Conservation (phyloP, 306 rosid species). For the Cicer chorassanicum region DNA sequence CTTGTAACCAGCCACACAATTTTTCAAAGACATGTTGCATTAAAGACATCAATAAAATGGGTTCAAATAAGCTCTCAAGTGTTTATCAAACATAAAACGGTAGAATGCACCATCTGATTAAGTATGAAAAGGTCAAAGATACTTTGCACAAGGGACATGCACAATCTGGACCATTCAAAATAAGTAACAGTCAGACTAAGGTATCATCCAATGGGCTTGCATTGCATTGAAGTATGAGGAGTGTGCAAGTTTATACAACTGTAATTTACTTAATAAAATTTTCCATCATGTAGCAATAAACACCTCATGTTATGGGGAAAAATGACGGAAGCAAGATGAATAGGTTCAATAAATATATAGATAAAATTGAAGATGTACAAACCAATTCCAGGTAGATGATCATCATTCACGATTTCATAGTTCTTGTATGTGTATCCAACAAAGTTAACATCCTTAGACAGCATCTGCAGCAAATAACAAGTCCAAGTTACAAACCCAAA, state of each 20-base stretch:
- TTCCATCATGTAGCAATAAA: too few species aligned
- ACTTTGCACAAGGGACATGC: neutral
- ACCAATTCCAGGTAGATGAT: conserved; percentile 93
- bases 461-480: conserved; percentile 72
- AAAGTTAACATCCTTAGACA: conserved; percentile 90
- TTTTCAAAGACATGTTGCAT: conserved; percentile 2
- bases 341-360: conserved; percentile 34
- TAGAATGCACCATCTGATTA: neutral
- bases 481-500: conserved; percentile 46
- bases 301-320: neutral
- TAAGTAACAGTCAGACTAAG: neutral
- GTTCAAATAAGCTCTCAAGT: neutral
- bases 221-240: neutral
- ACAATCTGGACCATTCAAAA: neutral
- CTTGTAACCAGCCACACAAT: neutral
- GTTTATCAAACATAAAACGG: neutral
- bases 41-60: neutral
- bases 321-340: conserved; percentile 9
- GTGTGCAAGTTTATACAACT: neutral
- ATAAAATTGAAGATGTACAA: conserved; percentile 38
- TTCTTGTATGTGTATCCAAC: conserved; percentile 97
- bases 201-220: neutral
- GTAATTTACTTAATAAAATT: too few species aligned
- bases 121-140: neutral
- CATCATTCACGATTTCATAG: conserved; percentile 86